Percentiles rank a stretch among this genome's conserved stretches.
These are phyloP conservation scores for Gastrodia elata DNA, from an alignment of 106 monocot genomes.

Conservation along the genomic window DNA sequence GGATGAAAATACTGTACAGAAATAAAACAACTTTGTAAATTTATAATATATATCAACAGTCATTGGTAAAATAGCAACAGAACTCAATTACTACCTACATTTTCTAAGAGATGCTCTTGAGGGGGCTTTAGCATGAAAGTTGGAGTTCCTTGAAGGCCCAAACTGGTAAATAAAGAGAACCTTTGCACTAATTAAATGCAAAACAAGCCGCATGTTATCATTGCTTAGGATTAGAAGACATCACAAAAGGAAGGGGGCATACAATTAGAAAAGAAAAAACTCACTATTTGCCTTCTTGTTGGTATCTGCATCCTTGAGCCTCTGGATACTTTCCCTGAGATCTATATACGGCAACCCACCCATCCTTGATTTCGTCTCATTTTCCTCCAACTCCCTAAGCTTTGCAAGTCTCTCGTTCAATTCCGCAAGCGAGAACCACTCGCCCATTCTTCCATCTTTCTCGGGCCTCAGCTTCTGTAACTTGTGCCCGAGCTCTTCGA, in stretches of 20 bases:
- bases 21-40: not conserved
- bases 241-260: conserved; percentile 8
- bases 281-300: conserved; percentile 19
- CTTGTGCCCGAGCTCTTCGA: conserved; percentile 80
- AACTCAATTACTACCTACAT: conserved; percentile 28
- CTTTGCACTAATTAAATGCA: conserved; percentile 36
- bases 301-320: conserved; percentile 16
- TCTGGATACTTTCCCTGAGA: conserved; percentile 35
- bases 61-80: not conserved
- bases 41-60: not conserved
- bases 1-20: conserved; percentile 76
- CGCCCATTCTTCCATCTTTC: conserved; percentile 19
- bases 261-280: not conserved
- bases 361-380: conserved; percentile 25
- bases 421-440: conserved; percentile 60
- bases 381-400: conserved; percentile 71
- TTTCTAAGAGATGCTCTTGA: conserved; percentile 69
- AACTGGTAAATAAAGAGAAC: conserved; percentile 28
- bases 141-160: conserved; percentile 38
- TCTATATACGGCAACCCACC: conserved; percentile 17
- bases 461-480: conserved; percentile 43
- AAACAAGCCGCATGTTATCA: not conserved
- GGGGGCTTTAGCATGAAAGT: conserved; percentile 49
- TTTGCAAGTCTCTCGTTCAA: conserved; percentile 66
- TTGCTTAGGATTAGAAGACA: not conserved